Base-by-base conservation (phyloP, 352 stramenopile genomes). In the Peronospora belbahrii region DNA sequence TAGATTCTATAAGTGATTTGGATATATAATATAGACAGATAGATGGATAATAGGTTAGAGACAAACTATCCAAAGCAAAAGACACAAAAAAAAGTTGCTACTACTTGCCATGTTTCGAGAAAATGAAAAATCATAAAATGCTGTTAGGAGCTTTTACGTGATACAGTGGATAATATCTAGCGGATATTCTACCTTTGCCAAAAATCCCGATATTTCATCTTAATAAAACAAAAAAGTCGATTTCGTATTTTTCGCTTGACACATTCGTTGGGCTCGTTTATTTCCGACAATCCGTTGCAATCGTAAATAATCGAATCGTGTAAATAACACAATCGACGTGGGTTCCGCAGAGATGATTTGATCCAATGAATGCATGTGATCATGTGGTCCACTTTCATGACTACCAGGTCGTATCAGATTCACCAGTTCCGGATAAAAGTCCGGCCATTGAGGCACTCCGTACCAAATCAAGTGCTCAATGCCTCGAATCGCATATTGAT, bases 381-480 rank as follows among this genome's bases (percentile, higher is more conserved):
- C n/a, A n/a, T n/a, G n/a, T n/a, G n/a, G n/a, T n/a, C n/a, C n/a
- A n/a, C n/a, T n/a, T n/a, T n/a, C n/a, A n/a, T n/a, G n/a, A n/a
- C n/a, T n/a, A n/a, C n/a, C n/a, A n/a, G n/a, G n/a, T n/a, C n/a
- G n/a, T n/a, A n/a, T n/a, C n/a, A n/a, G n/a, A n/a, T 91, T 91
- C 59, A 91, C 63, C 64, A 88, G 72, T 59, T 91, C 76, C 0
- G 76, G 28, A 47, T 91, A 91, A 41, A 88, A 91, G 37, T 75
- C n/a, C n/a, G n/a, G n/a, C n/a, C 65, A 7, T 67, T 67, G 40
- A 87, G 79, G 79, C 35, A 79, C 56, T 0, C 67, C 74, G 47
- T 91, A 91, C 70, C 72, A 91, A 42, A 91, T 72, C 28, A 91
- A 56, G 49, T 91, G 79, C 28, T 74, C 71, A 17, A 88, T 69